Conservation (phyloP, 1,284 basidiomycete species). For the Kalmanozyma brasiliensis region DNA sequence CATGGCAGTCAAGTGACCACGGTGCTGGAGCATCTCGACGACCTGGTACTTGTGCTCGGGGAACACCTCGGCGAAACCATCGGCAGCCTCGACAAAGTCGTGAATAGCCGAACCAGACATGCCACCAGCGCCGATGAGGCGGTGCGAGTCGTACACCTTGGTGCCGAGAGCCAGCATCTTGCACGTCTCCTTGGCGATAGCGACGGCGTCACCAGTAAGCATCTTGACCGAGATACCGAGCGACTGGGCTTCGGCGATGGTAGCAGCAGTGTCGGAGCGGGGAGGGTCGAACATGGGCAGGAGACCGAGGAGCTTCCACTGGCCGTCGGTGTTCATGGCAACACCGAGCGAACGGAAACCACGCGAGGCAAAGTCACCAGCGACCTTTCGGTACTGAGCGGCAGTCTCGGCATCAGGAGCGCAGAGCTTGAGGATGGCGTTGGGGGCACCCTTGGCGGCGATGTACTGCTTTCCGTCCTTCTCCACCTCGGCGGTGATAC, state of each 20-base stretch:
- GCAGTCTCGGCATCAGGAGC: slow-evolving; percentile 70
- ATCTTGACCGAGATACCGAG: slow-evolving; percentile 74
- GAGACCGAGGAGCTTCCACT: slow-evolving; percentile 72
- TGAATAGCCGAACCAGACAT: slow-evolving; percentile 73
- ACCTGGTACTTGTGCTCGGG: slow-evolving; percentile 74
- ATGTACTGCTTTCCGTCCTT: slow-evolving; percentile 72
- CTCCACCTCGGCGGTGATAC: slow-evolving; percentile 73
- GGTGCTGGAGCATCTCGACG: slow-evolving; percentile 72
- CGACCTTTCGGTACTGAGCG: slow-evolving; percentile 70
- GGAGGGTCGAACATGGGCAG: slow-evolving; percentile 73
- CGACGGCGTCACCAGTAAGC: slow-evolving; percentile 74
- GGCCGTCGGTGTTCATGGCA: slow-evolving; percentile 71
- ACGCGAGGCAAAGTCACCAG: slow-evolving; percentile 71
- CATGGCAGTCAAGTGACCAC: slow-evolving; percentile 74
- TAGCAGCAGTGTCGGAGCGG: slow-evolving; percentile 72
- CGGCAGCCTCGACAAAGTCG: slow-evolving; percentile 73
- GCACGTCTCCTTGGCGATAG: slow-evolving; percentile 74
- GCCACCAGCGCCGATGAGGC: slow-evolving; percentile 72
- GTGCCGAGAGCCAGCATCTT: slow-evolving; percentile 71
- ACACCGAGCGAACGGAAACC: slow-evolving; percentile 74
- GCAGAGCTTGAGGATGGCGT: slow-evolving; percentile 72
- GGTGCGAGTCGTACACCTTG: slow-evolving; percentile 73
- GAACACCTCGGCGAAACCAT: slow-evolving; percentile 74
- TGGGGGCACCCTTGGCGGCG: slow-evolving; percentile 73
- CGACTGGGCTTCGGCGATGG: slow-evolving; percentile 72